phyloP scores from a whole-genome alignment of 2,329 filamentous ascomycete genomes.

The Alternaria gaisen region DNA sequence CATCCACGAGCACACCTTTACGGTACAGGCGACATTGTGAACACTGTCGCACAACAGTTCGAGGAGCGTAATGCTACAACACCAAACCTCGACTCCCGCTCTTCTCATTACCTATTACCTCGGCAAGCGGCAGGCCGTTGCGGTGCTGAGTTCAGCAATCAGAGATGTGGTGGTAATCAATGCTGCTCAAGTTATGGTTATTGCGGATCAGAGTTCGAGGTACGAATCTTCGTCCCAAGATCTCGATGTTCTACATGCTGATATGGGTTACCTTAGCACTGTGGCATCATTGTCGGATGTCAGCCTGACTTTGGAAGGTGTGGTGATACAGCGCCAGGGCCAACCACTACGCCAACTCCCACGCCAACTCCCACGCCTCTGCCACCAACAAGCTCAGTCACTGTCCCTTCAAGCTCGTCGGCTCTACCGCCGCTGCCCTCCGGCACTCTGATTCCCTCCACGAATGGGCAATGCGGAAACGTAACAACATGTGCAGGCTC shows the following conservation, averaged over 20 bases:
- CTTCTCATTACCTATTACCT: constrained; percentile 21
- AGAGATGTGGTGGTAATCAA: constrained; percentile 30
- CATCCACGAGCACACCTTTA: constrained; percentile 4
- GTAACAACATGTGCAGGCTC: constrained; percentile 40
- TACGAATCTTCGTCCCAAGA: not conserved
- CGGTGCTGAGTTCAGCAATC: constrained; percentile 28
- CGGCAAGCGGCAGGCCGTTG: constrained; percentile 38
- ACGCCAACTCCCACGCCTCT: constrained; percentile 31
- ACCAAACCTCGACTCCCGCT: constrained; percentile 20
- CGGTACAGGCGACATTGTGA: not conserved
- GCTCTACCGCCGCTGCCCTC: constrained; percentile 35
- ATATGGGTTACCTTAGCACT: constrained; percentile 13
- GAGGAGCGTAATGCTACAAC: constrained; percentile 26
- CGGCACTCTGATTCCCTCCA: constrained; percentile 32
- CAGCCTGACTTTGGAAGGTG: constrained; percentile 42
- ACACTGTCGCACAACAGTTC: constrained; percentile 9
- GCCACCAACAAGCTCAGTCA: constrained; percentile 19
- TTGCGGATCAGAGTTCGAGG: constrained; percentile 37
- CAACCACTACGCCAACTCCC: constrained; percentile 22
- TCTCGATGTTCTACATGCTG: not conserved
- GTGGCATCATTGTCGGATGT: constrained; percentile 34
- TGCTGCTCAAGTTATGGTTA: constrained; percentile 41
- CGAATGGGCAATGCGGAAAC: constrained; percentile 42
- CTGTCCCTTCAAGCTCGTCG: constrained; percentile 18
- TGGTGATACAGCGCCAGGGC: constrained; percentile 27